These are phyloP conservation scores for Onygenales sp. DNA, from an alignment of 2,329 filamentous ascomycete genomes.

Conservation along the genomic window DNA sequence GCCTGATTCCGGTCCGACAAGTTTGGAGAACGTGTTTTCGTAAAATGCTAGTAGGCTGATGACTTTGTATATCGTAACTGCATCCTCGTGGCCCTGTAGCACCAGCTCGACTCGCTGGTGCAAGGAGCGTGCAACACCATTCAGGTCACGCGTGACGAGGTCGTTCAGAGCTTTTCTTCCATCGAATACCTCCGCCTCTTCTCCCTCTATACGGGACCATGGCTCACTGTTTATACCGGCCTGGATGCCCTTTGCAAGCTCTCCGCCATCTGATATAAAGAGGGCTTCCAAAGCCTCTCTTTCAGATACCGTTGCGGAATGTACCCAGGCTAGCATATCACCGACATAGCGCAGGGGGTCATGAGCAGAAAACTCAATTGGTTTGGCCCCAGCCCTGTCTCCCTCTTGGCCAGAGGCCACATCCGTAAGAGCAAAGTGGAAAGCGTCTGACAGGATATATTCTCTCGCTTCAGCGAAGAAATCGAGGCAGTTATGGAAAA, in stretches of 20 bases:
- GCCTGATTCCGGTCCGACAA: slow-evolving; percentile 60
- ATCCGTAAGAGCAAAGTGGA: slow-evolving; percentile 80
- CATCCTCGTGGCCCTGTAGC: slow-evolving; percentile 85
- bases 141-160: slow-evolving; percentile 76
- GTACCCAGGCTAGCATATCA: slow-evolving; percentile 96
- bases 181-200: slow-evolving; percentile 57
- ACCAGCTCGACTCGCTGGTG: slow-evolving; percentile 84
- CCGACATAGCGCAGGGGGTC: slow-evolving; percentile 86
- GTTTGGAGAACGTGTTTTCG: slow-evolving; percentile 68
- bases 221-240: slow-evolving; percentile 73
- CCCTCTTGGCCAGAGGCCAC: slow-evolving; percentile 48
- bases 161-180: slow-evolving; percentile 72
- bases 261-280: slow-evolving; percentile 83
- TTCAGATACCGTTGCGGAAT: slow-evolving; percentile 89
- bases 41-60: slow-evolving; percentile 88
- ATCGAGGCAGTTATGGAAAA: slow-evolving; percentile 90
- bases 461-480: slow-evolving; percentile 88
- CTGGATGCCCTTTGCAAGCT: slow-evolving; percentile 73
- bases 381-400: slow-evolving; percentile 57
- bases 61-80: slow-evolving; percentile 78
- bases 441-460: slow-evolving; percentile 75
- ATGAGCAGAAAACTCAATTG: slow-evolving; percentile 88
- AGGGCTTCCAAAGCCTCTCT: slow-evolving; percentile 83
- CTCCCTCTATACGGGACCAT: slow-evolving; percentile 61
- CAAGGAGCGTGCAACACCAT: slow-evolving; percentile 72